Evolutionary conservation across 352 stramenopile species (phyloP).

Genomic region (Phytophthora capsici): DNA sequence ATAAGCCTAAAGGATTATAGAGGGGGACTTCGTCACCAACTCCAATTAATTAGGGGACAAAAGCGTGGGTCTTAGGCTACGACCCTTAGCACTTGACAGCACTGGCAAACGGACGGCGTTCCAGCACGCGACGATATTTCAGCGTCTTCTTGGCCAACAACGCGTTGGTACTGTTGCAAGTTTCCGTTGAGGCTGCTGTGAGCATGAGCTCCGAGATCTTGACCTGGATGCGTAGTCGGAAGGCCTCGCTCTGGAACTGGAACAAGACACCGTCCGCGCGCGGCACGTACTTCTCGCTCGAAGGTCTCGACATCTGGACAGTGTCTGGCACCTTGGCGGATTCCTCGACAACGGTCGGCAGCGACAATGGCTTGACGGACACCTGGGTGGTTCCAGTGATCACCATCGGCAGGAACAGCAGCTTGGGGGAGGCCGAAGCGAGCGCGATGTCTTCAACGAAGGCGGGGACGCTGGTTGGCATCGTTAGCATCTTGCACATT

Average conservation of each 20-base stretch:
- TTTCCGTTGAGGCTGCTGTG: conserved; percentile 7
- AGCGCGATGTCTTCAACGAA: conserved; percentile 22
- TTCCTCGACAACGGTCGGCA: conserved; percentile 15
- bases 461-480: conserved; percentile 6
- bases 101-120: conserved; percentile 18
- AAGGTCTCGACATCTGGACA: not conserved
- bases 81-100: not conserved
- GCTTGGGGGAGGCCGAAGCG: conserved; percentile 1
- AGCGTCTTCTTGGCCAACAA: conserved; percentile 56
- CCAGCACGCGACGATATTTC: conserved; percentile 52
- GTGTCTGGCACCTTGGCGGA: not conserved
- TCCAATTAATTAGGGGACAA: too few relatives aligned
- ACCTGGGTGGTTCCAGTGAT: not conserved
- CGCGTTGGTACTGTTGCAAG: conserved; percentile 36
- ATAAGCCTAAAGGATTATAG: too few relatives aligned
- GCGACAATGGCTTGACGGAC: not conserved
- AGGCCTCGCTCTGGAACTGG: conserved; percentile 47
- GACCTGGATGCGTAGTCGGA: conserved; percentile 36
- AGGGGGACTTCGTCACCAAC: too few relatives aligned
- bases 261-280: conserved; percentile 34
- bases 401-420: not conserved
- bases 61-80: too few relatives aligned
- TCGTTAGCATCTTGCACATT: conserved; percentile 35
- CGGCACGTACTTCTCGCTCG: conserved; percentile 9
- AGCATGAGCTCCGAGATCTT: conserved; percentile 40